phyloP scores from a whole-genome alignment of 2,329 filamentous ascomycete species.

The Lojkania enalia region DNA sequence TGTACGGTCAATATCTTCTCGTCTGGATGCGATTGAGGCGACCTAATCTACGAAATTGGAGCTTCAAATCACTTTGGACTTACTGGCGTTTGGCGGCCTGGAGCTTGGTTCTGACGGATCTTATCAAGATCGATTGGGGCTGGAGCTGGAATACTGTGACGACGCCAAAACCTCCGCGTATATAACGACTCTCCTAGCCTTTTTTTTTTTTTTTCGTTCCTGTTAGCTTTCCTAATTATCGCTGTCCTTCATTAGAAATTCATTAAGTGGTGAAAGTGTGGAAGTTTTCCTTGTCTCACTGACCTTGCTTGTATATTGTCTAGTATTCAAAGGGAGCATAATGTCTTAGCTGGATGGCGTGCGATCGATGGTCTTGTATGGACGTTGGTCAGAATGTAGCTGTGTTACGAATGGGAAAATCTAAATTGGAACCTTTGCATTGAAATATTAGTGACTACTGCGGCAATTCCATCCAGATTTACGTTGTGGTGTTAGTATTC shows the following conservation, averaged over 20 bases:
- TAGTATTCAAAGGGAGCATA: too few relatives aligned
- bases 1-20: constrained; percentile 29
- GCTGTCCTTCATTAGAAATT: neutral
- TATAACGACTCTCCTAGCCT: constrained; percentile 23
- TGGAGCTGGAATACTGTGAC: constrained; percentile 33
- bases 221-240: neutral
- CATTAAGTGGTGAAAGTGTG: neutral
- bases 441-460: too few relatives aligned
- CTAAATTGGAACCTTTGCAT: too few relatives aligned
- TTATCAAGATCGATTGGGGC: constrained; percentile 32
- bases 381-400: neutral
- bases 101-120: constrained; percentile 14
- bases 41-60: constrained; percentile 14
- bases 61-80: constrained; percentile 16
- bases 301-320: neutral
- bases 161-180: constrained; percentile 20
- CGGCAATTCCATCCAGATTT: too few relatives aligned
- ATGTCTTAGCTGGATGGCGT: neutral
- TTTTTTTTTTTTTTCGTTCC: constrained; percentile 4
- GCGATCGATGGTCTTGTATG: neutral
- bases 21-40: constrained; percentile 31
- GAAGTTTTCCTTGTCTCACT: neutral
- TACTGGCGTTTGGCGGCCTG: constrained; percentile 30
- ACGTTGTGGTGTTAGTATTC: too few relatives aligned
- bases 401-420: neutral